Evolutionary conservation across 1,284 basidiomycete genomes (phyloP).

Genomic region (Xerocomus minutiporus): DNA sequence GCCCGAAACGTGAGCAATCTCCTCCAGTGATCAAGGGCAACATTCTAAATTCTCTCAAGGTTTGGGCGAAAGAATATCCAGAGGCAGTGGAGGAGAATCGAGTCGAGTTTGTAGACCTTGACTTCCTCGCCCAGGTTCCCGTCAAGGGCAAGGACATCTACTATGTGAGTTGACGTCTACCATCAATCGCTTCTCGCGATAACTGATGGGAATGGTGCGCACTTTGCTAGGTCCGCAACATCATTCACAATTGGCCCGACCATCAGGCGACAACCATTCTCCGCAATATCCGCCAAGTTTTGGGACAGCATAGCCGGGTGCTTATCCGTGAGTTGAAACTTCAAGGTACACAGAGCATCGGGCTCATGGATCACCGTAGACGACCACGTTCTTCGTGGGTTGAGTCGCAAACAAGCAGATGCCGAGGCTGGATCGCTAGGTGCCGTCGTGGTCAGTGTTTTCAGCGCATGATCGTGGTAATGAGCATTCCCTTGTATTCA

Average conservation of each 20-base stretch:
- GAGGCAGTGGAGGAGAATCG: constrained; percentile 22
- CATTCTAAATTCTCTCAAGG: constrained; percentile 10
- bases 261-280: constrained; percentile 23
- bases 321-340: constrained; percentile 24
- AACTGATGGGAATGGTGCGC: background rate
- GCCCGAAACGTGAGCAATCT: constrained; percentile 17
- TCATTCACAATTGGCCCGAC: constrained; percentile 33
- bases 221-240: constrained; percentile 23
- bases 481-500: background rate
- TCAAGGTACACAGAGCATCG: background rate
- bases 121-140: constrained; percentile 31
- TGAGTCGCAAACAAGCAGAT: constrained; percentile 15
- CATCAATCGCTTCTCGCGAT: background rate
- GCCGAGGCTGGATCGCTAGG: constrained; percentile 14
- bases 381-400: constrained; percentile 22
- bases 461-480: background rate
- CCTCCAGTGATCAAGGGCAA: background rate
- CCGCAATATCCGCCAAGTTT: constrained; percentile 26
- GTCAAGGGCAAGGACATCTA: constrained; percentile 29
- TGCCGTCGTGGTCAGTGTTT: constrained; percentile 13
- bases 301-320: constrained; percentile 28
- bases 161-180: constrained; percentile 22
- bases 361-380: constrained; percentile 13
- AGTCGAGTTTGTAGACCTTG: constrained; percentile 25
- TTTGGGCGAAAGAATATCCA: constrained; percentile 25